Evolutionary conservation across 768 basidiomycete genomes (phyloP).

Genomic region (Fistulinella prunicolor): DNA sequence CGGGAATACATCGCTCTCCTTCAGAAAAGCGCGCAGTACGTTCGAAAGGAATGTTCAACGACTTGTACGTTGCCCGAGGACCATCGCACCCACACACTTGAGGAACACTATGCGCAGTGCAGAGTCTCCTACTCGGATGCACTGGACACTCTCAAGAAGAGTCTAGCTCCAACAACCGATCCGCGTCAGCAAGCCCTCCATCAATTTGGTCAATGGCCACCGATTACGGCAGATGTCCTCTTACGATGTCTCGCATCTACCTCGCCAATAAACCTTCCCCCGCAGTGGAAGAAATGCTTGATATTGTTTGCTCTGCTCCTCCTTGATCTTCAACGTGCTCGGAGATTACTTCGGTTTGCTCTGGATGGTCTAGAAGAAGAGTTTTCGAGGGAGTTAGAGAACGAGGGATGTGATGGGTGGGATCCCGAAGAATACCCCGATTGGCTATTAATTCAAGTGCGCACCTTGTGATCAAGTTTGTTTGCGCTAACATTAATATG

Average conservation of each 20-base stretch:
- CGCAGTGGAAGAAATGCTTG: constrained; percentile 30
- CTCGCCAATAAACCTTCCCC: constrained; percentile 5
- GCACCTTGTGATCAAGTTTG: not conserved
- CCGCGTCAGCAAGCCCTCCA: constrained; percentile 3
- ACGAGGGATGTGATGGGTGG: constrained; percentile 16
- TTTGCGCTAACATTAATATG: not conserved
- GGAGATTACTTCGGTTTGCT: constrained; percentile 15
- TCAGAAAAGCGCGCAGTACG: not conserved
- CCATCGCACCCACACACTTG: not conserved
- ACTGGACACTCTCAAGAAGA: not conserved
- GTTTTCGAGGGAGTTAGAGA: constrained; percentile 24
- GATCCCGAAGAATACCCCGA: constrained; percentile 25
- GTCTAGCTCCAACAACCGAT: constrained; percentile 11
- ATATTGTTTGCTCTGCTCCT: constrained; percentile 25
- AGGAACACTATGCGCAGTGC: not conserved
- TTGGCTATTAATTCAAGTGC: constrained; percentile 44
- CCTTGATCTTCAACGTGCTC: constrained; percentile 17
- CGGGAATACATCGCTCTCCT: constrained; percentile 12
- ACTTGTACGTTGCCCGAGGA: not conserved
- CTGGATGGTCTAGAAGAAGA: constrained; percentile 24
- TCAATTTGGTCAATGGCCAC: constrained; percentile 33
- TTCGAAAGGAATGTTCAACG: not conserved
- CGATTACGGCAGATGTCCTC: constrained; percentile 21
- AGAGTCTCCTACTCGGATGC: not conserved
- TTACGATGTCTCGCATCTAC: constrained; percentile 20